Evolutionary conservation across 1,139 yeast species (phyloP), one percentile per base, ranked within the genome.

Genomic region (Suhomyces maxii): DNA sequence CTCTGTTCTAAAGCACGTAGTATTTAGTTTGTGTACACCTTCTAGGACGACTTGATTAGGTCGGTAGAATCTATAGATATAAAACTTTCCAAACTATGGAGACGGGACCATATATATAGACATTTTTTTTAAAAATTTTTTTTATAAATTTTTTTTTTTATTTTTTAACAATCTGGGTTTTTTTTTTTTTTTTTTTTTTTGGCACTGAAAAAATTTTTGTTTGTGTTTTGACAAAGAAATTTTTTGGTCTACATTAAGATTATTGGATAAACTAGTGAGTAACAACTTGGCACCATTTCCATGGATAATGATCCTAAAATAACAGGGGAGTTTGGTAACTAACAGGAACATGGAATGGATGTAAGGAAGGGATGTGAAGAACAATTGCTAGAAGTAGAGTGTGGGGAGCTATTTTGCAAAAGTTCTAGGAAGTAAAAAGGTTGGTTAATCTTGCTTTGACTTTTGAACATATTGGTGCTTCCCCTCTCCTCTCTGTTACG

Each of bases 91-190:
- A 14, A 13, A 1, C n/a, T 30, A 31, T 30, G 40, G 42, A 42
- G 45, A 42, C 46, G 46, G 46, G 43, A 36, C 46, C 34, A 40
- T 40, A 42, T 46, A 46, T 46, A 46, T 46, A 46, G 40, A 34
- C 44, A 45, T 40, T 48, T 47, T 46, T 38, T 41, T 45, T 44
- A 32, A 36, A 43, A 43, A 39, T 12, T 40, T 40, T 40, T 44
- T 40, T 38, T 12, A 36, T 25, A 34, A 41, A 18, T 18, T 18
- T 37, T 37, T 41, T 47, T 47, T 45, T 39, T 39, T 43, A 30
- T 42, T 36, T 30, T 39, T 45, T 40, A 34, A n/a, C 28, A 36
- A 34, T 34, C 25, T 18, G 13, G 11, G 23, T 3, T 23, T 42
- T 40, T 46, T 41, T 42, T 42, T 46, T 43, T 41, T 23, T 34